Evolutionary conservation across 495 filamentous ascomycete species (phyloP), one percentile per base, ranked within the genome.

Genomic region (Aspergillus hancockii): DNA sequence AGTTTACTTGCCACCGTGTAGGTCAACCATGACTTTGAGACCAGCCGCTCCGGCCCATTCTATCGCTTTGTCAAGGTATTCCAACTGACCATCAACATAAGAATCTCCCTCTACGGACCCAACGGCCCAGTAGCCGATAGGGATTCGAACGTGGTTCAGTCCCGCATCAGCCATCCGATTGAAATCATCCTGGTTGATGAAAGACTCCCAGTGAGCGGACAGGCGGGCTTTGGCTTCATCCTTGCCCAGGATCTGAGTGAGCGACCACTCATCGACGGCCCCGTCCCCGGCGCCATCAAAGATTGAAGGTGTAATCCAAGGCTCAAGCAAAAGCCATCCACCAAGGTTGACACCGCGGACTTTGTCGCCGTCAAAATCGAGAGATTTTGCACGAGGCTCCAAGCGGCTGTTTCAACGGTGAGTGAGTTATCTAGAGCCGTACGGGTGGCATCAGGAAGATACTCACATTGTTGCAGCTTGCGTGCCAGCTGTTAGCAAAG

Each of bases 101-200:
- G 88, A 88, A 47, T 91, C 88, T 31, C 80, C 85, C 18, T 76
- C 62, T 7, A 83, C 56, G 4, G 83, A 83, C 18, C 74, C 75
- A 18, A 89, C 70, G 34, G 87, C 86, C 90, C 90, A 93, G 68
- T 92, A 92, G 16, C 90, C 90, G 54, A 93, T 80, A 3, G 90
- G 90, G 54, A 93, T 92, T 54, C 90, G 80, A 38, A 92, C 88
- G 55, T 90, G 86, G 69, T 91, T 92, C 61, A 92, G 67, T 14
- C 90, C 90, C 4, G 80, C 75, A 6, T 69, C 67, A 14, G 82
- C 82, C 51, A 93, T 92, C 51, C 86, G 76, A 8, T 76, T 69
- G 63, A 93, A 88, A 69, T 93, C 90, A 40, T 71, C 78, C 60
- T 84, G 71, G 7, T 84, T 88, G 65, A 92, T 85, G 76, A 82